Percentiles rank a stretch among this genome's conserved stretches.
These are phyloP conservation scores for Suillus occidentalis DNA, from an alignment of 768 basidiomycete species.

Conservation along the genomic window DNA sequence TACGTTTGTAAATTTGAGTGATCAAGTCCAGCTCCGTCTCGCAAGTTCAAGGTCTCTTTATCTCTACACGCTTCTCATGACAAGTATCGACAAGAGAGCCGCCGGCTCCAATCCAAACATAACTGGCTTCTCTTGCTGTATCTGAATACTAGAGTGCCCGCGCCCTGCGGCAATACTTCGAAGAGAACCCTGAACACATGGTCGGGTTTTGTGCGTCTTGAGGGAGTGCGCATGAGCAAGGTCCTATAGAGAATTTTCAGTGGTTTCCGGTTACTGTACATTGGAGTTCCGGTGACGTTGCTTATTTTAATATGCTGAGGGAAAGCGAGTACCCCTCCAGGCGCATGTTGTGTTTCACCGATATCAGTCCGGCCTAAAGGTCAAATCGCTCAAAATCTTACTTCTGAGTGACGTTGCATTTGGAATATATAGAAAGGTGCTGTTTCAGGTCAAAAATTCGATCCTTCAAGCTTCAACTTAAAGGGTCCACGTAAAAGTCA, in stretches of 20 bases:
- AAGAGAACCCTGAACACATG: constrained; percentile 14
- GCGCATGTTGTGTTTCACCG: constrained; percentile 19
- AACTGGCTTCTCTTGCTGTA: constrained; percentile 30
- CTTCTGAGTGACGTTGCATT: background rate
- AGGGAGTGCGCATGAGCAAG: constrained; percentile 11
- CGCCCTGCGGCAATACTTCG: constrained; percentile 30
- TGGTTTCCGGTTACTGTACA: constrained; percentile 33
- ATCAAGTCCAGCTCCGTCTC: constrained; percentile 31
- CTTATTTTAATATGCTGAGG: constrained; percentile 17
- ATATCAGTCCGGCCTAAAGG: constrained; percentile 15
- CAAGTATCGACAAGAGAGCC: constrained; percentile 33
- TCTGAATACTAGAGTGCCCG: constrained; percentile 36
- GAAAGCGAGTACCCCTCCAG: constrained; percentile 37
- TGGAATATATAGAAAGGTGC: background rate
- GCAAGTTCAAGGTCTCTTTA: constrained; percentile 14
- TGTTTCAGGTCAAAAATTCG: background rate
- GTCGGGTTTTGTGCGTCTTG: constrained; percentile 34
- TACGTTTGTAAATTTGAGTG: constrained; percentile 6
- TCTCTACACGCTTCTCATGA: constrained; percentile 21
- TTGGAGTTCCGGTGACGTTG: constrained; percentile 32
- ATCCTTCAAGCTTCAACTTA: too few relatives aligned
- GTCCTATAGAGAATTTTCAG: constrained; percentile 17
- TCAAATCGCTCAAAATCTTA: too few relatives aligned
- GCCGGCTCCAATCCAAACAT: constrained; percentile 34
- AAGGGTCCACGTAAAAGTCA: background rate